Conservation (phyloP, 139 green algal species). For the Chlamydomonas schloesseri region DNA sequence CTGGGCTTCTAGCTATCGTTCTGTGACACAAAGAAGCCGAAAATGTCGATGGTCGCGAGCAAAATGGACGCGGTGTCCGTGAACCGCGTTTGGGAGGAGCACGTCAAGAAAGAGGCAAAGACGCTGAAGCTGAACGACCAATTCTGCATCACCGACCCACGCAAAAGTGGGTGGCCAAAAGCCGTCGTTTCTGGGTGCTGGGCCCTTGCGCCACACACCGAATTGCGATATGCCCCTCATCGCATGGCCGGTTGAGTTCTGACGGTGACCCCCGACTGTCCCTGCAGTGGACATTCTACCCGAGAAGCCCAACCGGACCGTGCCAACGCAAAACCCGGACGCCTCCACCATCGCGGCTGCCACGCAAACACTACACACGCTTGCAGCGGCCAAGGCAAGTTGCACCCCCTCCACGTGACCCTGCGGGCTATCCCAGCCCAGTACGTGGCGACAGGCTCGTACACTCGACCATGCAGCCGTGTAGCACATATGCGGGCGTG, state of each 20-base stretch:
- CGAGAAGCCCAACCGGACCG: constrained; percentile 73
- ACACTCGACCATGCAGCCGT: no score
- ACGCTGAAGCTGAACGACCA: constrained; percentile 50
- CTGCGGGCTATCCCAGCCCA: no score
- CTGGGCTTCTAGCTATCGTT: no score
- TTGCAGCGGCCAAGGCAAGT: constrained; percentile 4
- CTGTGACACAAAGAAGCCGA: background rate
- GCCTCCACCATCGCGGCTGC: constrained; percentile 40
- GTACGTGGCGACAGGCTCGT: no score
- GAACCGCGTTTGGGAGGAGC: constrained; percentile 38
- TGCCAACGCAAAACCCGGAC: constrained; percentile 58
- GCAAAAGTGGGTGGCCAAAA: constrained; percentile 58
- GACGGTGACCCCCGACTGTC: background rate
- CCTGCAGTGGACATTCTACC: constrained; percentile 71
- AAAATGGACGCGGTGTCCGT: constrained; percentile 52
- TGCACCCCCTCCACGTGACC: no score
- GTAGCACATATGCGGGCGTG: no score
- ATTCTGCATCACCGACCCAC: constrained; percentile 64
- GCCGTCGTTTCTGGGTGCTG: no score
- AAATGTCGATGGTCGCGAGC: constrained; percentile 26
- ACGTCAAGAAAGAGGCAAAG: constrained; percentile 66
- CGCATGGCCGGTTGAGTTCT: background rate
- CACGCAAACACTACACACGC: background rate
- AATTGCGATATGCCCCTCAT: background rate
- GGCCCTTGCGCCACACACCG: background rate